These are phyloP conservation scores for Typha latifolia DNA, from an alignment of 176 grass and related monocot species.

Conservation along the genomic window DNA sequence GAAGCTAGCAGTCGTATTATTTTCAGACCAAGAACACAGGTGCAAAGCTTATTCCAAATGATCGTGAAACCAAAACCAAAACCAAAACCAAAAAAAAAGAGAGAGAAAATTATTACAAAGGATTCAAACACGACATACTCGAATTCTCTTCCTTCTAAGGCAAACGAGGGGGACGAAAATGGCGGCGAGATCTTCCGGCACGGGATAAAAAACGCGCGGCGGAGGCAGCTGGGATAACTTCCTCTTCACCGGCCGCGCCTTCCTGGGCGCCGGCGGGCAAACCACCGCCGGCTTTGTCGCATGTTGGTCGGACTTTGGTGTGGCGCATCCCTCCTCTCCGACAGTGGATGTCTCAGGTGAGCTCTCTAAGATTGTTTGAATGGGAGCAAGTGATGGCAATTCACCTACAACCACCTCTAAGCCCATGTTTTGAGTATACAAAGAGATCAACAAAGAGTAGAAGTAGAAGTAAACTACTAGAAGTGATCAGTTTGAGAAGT, in stretches of 20 bases:
- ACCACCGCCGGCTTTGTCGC: conserved; percentile 17
- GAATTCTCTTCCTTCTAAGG: conserved; percentile 42
- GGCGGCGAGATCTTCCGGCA: conserved; percentile 43
- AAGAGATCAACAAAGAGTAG: too few relatives aligned
- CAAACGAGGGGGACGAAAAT: conserved; percentile 38
- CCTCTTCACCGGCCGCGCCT: conserved; percentile 30
- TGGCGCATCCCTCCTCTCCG: conserved; percentile 27
- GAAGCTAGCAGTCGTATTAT: too few relatives aligned
- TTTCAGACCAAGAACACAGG: too few relatives aligned
- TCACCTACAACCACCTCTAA: conserved; percentile 35
- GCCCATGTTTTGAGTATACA: conserved; percentile 33
- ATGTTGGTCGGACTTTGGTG: conserved; percentile 38
- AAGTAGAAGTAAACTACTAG: neutral
- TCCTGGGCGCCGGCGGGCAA: conserved; percentile 65
- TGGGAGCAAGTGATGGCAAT: conserved; percentile 35
- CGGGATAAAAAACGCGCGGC: conserved; percentile 33
- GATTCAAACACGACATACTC: conserved; percentile 15
- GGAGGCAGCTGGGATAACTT: conserved; percentile 15
- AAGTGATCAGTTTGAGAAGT: neutral
- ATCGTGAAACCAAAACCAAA: conserved; percentile 6
- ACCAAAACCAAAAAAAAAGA: too few relatives aligned
- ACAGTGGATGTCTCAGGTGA: too few relatives aligned
- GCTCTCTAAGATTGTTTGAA: conserved; percentile 14
- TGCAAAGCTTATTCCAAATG: too few relatives aligned
- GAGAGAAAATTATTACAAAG: conserved; percentile 6